phyloP scores from a whole-genome alignment of 108 stramenopile genomes.

The Licmophora abbreviata region DNA sequence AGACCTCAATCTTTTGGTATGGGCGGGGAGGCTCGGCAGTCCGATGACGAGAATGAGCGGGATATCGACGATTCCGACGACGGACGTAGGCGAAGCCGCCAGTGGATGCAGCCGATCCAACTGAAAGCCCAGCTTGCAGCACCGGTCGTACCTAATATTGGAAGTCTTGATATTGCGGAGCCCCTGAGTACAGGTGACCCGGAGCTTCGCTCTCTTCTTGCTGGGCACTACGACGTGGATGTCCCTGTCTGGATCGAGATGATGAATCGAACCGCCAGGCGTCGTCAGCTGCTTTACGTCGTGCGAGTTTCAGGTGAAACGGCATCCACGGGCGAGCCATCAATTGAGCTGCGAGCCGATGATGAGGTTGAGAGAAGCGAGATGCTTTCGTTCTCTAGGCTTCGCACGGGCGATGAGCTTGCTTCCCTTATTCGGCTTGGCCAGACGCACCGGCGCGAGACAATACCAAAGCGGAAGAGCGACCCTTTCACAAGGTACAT shows the following conservation, averaged over 20 bases:
- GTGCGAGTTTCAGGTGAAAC: slow-evolving; percentile 37
- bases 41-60: slow-evolving; percentile 39
- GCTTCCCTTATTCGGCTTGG: too few relatives aligned
- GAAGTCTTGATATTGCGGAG: background rate
- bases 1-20: slow-evolving; percentile 14
- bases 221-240: slow-evolving; percentile 36
- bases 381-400: too few relatives aligned
- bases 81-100: slow-evolving; percentile 18
- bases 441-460: too few relatives aligned
- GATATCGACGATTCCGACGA: slow-evolving; percentile 26
- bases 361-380: too few relatives aligned
- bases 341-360: too few relatives aligned
- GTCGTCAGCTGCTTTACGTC: slow-evolving; percentile 66
- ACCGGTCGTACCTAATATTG: background rate
- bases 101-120: slow-evolving; percentile 33
- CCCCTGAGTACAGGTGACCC: background rate
- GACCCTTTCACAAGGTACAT: too few relatives aligned
- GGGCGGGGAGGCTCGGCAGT: slow-evolving; percentile 10
- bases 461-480: too few relatives aligned
- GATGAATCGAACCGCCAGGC: slow-evolving; percentile 65
- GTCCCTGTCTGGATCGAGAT: slow-evolving; percentile 83
- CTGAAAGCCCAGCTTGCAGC: slow-evolving; percentile 11
- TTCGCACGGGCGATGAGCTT: too few relatives aligned
- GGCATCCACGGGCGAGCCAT: slow-evolving; percentile 5
- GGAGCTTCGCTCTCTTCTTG: background rate